Base-by-base conservation (phyloP, 306 rosid species). In the Malus fusca region DNA sequence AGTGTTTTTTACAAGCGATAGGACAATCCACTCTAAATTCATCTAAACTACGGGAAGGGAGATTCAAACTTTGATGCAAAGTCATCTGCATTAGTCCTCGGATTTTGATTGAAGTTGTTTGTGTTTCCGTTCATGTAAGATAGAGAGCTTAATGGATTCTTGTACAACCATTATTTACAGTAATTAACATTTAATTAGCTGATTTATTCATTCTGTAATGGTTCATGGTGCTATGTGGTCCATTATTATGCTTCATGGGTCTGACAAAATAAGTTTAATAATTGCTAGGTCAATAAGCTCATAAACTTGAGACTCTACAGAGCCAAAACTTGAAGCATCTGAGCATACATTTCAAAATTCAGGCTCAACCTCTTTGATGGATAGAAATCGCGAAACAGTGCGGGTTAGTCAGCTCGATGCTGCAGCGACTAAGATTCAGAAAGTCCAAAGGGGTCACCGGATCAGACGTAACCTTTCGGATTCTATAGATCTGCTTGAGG, bases 391-490 rank as follows among this genome's bases (percentile, higher is more conserved):
- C 28, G 71, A 43, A 19, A 55, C 46, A 1, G 9, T 62, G 63
- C 83, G 82, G 3, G 71, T 72, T 19, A 75, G 70, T 25, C 82
- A 85, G 23, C 44, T 42, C 44, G 44, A 42, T 2, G 44, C 44
- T 42, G 44, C 44, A 42, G 44, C 44, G 2, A 40, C 11, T 40
- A 40, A 40, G 44, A 42, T 42, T 42, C 44, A 42, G 44, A 0
- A 42, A 42, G 12, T 42, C 44, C 9, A 9, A 2, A 9, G 44
- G 44, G 2, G 44, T 40, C 44, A 42, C 44, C 12, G 44, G 44
- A 42, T 42, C 44, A 42, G 44, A 42, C 44, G 44, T 10, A 8
- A 42, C 44, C 44, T 42, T 42, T 9, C 44, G 44, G 44, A 42
- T 42, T 42, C 44, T 42, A 11, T 10, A 10, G 44, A 42, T 9